Conservation (phyloP, 805 yeast genomes). For the Maudiozyma barnettii region DNA sequence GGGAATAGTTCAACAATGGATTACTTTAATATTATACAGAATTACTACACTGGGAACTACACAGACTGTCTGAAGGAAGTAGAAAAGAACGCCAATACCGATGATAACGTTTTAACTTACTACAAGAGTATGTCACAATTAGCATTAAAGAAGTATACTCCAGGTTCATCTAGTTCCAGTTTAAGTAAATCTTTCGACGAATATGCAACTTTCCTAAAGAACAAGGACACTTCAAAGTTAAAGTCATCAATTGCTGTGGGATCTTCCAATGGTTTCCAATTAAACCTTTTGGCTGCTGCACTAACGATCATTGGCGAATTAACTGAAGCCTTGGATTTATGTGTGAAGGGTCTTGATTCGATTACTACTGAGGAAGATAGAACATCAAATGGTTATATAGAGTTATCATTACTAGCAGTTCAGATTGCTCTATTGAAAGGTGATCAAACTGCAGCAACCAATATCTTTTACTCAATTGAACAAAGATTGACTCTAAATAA, state of each 20-base stretch:
- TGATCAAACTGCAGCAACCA: constrained; percentile 37
- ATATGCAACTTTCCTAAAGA: constrained; percentile 20
- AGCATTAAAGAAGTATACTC: constrained; percentile 20
- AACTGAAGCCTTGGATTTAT: constrained; percentile 31
- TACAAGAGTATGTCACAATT: constrained; percentile 31
- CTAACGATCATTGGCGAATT: constrained; percentile 20
- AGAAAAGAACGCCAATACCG: constrained; percentile 30
- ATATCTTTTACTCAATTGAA: constrained; percentile 30
- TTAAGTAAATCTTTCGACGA: constrained; percentile 25
- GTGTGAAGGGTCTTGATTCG: constrained; percentile 36
- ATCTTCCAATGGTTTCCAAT: constrained; percentile 12
- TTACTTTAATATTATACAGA: constrained; percentile 45
- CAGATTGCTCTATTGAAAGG: constrained; percentile 34
- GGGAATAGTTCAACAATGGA: constrained; percentile 24
- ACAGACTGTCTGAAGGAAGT: constrained; percentile 34
- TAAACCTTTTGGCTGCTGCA: constrained; percentile 23
- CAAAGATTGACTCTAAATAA: constrained; percentile 34
- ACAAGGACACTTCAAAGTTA: constrained; percentile 11
- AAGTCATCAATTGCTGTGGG: constrained; percentile 8
- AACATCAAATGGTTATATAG: constrained; percentile 32
- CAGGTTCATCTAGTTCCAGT: constrained; percentile 8
- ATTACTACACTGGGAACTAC: constrained; percentile 53
- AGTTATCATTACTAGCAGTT: constrained; percentile 34
- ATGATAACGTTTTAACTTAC: constrained; percentile 21
- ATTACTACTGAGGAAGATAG: constrained; percentile 4